These are phyloP conservation scores for Sclerotinia minor DNA, from an alignment of 2,329 filamentous ascomycete genomes.

Conservation along the genomic window DNA sequence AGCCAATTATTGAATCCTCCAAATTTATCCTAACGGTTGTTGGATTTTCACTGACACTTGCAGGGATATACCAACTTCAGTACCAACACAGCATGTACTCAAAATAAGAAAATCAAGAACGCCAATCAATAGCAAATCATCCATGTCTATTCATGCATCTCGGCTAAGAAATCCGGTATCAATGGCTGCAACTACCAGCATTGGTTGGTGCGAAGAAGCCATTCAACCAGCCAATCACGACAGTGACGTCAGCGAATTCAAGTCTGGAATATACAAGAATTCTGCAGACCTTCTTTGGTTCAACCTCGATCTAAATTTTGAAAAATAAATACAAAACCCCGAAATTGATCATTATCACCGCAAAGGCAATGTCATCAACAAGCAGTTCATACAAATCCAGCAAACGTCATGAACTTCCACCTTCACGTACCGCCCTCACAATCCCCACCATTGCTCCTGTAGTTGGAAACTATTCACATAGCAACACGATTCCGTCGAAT, in stretches of 20 bases:
- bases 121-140: neutral
- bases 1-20: no score
- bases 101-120: neutral
- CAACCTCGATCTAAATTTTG: neutral
- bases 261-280: conserved; percentile 15
- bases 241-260: conserved; percentile 5
- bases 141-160: neutral
- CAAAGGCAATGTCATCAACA: conserved; percentile 13
- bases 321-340: neutral
- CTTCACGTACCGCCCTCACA: conserved; percentile 17
- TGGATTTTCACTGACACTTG: no score
- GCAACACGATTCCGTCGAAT: neutral
- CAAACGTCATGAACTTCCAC: conserved; percentile 1
- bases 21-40: no score
- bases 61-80: no score
- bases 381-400: conserved; percentile 4
- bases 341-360: neutral
- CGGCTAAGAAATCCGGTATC: neutral
- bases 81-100: neutral
- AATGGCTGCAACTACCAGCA: conserved; percentile 7
- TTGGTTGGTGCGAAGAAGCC: conserved; percentile 8
- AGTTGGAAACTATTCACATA: conserved; percentile 16
- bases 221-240: neutral
- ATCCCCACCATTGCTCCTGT: conserved; percentile 12
- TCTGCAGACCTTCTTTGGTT: neutral